Conservation (phyloP, 208 protist species). For the Leishmania tropica region DNA sequence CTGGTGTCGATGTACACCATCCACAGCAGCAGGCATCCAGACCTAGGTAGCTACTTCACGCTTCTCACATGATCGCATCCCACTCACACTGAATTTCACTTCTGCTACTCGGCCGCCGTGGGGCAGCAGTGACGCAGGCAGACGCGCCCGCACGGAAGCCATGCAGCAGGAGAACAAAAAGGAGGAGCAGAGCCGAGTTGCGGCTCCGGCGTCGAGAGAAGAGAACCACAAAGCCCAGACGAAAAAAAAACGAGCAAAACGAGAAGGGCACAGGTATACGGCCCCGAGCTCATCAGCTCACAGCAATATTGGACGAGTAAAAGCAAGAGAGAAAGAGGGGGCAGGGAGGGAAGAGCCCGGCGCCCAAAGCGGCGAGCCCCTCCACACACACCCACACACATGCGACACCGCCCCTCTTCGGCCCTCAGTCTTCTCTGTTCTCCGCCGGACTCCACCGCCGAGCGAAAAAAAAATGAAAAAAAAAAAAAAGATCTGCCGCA, state of each 20-base stretch:
- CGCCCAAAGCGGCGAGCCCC: not conserved
- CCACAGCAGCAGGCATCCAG: not conserved
- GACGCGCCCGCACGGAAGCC: not conserved
- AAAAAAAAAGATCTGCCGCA: not conserved
- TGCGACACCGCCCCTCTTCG: not conserved
- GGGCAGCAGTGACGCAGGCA: not conserved
- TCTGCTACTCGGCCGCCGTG: not conserved
- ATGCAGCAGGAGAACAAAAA: not conserved
- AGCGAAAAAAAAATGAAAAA: not conserved
- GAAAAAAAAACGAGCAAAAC: not conserved
- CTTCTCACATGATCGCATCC: not conserved
- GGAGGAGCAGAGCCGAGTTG: not conserved
- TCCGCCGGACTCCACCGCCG: not conserved
- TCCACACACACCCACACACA: not conserved
- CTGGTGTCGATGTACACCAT: not conserved
- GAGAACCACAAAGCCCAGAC: not conserved
- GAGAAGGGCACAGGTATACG: not conserved
- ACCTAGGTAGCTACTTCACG: not conserved
- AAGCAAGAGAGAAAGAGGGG: not conserved
- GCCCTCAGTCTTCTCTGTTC: too few species aligned
- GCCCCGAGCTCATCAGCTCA: not conserved
- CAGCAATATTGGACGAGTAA: not conserved
- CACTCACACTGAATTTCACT: not conserved
- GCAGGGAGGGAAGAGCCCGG: not conserved
- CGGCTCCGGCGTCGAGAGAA: not conserved